These are phyloP conservation scores for Colletotrichum melonis DNA, from an alignment of 2,329 filamentous ascomycete species.

Conservation along the genomic window DNA sequence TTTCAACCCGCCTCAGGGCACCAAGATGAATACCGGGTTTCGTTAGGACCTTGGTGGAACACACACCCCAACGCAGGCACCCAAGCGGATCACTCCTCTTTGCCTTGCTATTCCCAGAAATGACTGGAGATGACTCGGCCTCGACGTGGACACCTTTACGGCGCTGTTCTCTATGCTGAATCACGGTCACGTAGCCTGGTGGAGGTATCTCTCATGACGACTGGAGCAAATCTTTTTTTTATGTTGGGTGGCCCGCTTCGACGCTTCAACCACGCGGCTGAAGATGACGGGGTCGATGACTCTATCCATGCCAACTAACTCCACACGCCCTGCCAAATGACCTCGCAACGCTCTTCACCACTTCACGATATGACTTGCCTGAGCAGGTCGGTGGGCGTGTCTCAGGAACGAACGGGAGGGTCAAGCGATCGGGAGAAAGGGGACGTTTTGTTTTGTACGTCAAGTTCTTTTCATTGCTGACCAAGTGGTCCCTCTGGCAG, in stretches of 20 bases:
- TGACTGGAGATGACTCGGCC: neutral
- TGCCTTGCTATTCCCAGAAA: neutral
- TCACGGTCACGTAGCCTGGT: neutral
- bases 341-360: slow-evolving; percentile 9
- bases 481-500: slow-evolving; percentile 52
- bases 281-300: neutral
- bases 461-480: slow-evolving; percentile 54
- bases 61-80: slow-evolving; percentile 1
- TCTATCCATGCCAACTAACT: slow-evolving; percentile 1
- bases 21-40: neutral
- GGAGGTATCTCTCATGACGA: neutral
- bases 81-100: neutral
- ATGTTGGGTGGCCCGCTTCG: neutral
- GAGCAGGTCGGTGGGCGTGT: slow-evolving; percentile 1
- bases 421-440: slow-evolving; percentile 29
- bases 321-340: slow-evolving; percentile 4
- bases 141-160: neutral
- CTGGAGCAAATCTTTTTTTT: neutral
- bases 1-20: neutral
- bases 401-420: neutral
- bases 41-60: neutral
- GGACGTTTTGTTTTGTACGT: slow-evolving; percentile 37
- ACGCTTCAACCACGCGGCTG: neutral
- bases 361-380: slow-evolving; percentile 17
- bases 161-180: neutral